Conservation (phyloP, 176 grass and related monocot species). For the Phyllostachys edulis region DNA sequence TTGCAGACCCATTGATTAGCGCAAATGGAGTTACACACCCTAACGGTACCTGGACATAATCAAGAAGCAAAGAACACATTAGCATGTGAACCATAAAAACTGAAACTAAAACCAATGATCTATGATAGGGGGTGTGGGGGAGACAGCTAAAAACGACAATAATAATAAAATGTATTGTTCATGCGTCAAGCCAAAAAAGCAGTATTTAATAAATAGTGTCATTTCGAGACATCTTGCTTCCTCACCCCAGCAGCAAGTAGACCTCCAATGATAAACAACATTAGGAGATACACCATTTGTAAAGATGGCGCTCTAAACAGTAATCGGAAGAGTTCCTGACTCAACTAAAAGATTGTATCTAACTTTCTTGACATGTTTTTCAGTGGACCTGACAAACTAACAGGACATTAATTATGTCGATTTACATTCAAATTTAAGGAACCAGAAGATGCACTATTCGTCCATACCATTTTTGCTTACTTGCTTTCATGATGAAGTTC, state of each 20-base stretch:
- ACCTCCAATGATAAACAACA: not conserved
- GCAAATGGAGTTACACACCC: conserved; percentile 96
- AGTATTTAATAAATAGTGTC: too few relatives aligned
- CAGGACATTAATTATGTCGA: too few relatives aligned
- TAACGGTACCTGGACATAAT: conserved; percentile 70
- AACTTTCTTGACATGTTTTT: too few relatives aligned
- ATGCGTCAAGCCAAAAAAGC: not conserved
- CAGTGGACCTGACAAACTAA: too few relatives aligned
- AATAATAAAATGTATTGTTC: not conserved
- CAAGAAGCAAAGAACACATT: conserved; percentile 19
- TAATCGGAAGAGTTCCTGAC: not conserved
- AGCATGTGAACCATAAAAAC: not conserved
- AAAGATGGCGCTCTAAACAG: not conserved
- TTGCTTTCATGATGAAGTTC: not conserved
- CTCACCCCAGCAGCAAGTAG: too few relatives aligned
- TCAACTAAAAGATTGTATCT: not conserved
- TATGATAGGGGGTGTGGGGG: not conserved
- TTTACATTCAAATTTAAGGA: not conserved
- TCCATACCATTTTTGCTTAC: not conserved
- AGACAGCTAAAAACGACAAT: not conserved
- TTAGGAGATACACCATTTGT: not conserved
- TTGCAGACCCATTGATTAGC: conserved; percentile 85
- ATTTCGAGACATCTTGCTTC: too few relatives aligned
- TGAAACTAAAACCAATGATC: not conserved
- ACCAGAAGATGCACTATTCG: not conserved